A percentile compares a stretch with the other conserved stretches of the same genome.
Conservation (phyloP, 1,284 basidiomycete genomes). For the Puccinia coronata region DNA sequence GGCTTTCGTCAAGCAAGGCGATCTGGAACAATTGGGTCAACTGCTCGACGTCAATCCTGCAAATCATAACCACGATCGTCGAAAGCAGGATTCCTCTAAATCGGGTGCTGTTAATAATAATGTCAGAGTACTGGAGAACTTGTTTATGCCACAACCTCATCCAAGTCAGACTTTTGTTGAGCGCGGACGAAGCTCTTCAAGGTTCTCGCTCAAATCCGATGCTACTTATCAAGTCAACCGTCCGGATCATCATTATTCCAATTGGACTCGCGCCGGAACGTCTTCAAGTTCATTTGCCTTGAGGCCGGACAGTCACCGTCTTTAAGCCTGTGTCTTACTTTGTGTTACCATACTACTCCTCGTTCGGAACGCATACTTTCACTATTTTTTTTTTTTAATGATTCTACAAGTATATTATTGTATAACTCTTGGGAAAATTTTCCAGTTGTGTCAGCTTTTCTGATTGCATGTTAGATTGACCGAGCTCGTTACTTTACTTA, state of each 20-base stretch:
- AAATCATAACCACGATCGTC: neutral
- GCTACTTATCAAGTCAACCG: slow-evolving; percentile 15
- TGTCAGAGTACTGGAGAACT: neutral
- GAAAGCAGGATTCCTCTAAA: neutral
- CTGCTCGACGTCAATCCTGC: neutral
- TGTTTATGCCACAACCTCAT: neutral
- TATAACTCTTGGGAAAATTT: no score
- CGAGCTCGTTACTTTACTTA: no score
- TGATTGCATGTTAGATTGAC: no score
- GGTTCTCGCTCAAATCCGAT: neutral
- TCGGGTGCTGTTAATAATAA: neutral
- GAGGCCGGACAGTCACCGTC: neutral
- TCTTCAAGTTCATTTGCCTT: neutral
- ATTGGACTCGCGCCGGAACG: neutral
- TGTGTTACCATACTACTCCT: no score
- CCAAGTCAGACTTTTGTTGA: neutral
- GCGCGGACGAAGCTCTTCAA: neutral
- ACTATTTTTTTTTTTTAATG: no score
- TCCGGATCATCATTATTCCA: neutral
- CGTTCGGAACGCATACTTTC: no score
- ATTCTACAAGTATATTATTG: no score
- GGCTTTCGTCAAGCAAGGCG: slow-evolving; percentile 20
- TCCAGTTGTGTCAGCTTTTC: no score
- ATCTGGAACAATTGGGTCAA: neutral
- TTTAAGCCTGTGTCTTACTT: no score